phyloP scores from a whole-genome alignment of 768 basidiomycete genomes.

The Pisolithus microcarpus region DNA sequence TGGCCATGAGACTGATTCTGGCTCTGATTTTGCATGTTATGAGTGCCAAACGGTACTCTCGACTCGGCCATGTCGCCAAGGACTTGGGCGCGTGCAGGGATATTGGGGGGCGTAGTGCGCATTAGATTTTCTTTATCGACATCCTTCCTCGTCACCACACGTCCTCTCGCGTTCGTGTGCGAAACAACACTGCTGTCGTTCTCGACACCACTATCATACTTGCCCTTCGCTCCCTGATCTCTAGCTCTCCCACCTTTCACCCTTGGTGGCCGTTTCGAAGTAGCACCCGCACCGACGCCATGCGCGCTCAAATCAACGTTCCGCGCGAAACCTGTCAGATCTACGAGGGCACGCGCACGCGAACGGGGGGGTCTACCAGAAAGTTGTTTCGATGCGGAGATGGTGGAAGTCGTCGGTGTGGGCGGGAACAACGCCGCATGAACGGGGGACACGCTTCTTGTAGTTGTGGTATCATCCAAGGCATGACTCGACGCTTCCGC shows the following conservation, averaged over 20 bases:
- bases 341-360: conserved; percentile 29
- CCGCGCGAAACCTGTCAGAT: conserved; percentile 33
- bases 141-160: conserved; percentile 9
- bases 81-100: not conserved
- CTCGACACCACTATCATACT: not conserved
- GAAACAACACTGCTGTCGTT: not conserved
- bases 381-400: conserved; percentile 14
- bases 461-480: not conserved
- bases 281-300: conserved; percentile 14
- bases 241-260: conserved; percentile 4
- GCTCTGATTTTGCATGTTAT: conserved; percentile 4
- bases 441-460: conserved; percentile 5
- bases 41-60: not conserved
- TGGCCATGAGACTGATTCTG: conserved; percentile 1
- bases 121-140: conserved; percentile 25
- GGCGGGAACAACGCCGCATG: conserved; percentile 16
- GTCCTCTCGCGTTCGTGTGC: conserved; percentile 12
- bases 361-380: conserved; percentile 24
- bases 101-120: not conserved
- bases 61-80: conserved; percentile 6
- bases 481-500: too few relatives aligned
- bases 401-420: conserved; percentile 15
- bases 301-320: conserved; percentile 26
- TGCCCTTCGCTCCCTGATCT: not conserved
- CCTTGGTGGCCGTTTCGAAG: conserved; percentile 1